Evolutionary conservation across 2,329 filamentous ascomycete genomes (phyloP), one percentile per base, ranked within the genome.

Genomic region (Colletotrichum melonis): DNA sequence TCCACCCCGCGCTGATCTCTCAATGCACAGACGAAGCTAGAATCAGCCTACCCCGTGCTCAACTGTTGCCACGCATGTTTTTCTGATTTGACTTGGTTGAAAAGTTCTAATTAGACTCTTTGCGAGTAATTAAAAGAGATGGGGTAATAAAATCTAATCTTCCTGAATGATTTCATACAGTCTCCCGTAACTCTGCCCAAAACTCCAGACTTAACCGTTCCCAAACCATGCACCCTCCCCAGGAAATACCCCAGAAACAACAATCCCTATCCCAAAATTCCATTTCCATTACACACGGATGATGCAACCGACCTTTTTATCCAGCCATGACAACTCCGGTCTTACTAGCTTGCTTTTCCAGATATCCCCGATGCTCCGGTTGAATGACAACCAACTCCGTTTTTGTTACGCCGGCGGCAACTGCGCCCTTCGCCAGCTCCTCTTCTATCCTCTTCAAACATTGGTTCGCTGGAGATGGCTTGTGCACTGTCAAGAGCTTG

Each of bases 391-490:
- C 49, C 62, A 73, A 42, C 46, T 63, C 60, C 62, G 26, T 52
- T 22, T 66, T 70, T 0, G 56, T 26, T 6, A 65, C n/a, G 2
- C 60, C 60, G 2, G 71, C 71, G 1, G 46, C 56, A 22, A 52
- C 12, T 2, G 67, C 55, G 6, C 71, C 71, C 35, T 62, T 71
- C 2, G 55, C 71, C 54, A 73, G 12, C 28, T 73, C 71, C 49
- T 73, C 71, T 12, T 73, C 71, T 66, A 73, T 73, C 22, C 71
- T 55, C n/a, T 63, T 73, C 35, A 73, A 12, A 11, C 71, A 73
- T 30, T 73, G 71, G 12, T 73, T 73, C 0, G 71, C 30, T 7
- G 71, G 60, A 4, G 71, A 73, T 8, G 71, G 71, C 5, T 67
- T 67, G 3, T 73, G 71, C 4, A 73, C 67, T 2, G 71, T 73